phyloP scores from a whole-genome alignment of 148 eudicot genomes.

The Suaeda aralocaspica region DNA sequence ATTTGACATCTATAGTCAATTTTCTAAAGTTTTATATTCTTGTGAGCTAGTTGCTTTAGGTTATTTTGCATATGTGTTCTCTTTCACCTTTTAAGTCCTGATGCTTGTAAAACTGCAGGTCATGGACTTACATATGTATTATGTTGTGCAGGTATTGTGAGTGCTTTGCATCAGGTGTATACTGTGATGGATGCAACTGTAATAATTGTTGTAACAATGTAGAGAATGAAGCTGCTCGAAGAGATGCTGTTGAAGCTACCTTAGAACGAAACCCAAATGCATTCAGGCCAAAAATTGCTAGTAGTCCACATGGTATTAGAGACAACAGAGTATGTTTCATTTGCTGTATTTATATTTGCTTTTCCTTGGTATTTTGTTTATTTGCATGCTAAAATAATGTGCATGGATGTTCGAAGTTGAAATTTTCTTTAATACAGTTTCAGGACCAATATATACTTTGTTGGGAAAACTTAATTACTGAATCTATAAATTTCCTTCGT shows the following conservation, averaged over 20 bases:
- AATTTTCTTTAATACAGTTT: not conserved
- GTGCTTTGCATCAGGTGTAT: constrained; percentile 97
- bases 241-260: constrained; percentile 96
- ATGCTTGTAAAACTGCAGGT: not conserved
- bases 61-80: not conserved
- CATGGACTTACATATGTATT: constrained; percentile 6
- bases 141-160: constrained; percentile 80
- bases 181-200: constrained; percentile 99
- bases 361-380: not conserved
- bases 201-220: constrained; percentile 87
- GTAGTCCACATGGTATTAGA: constrained; percentile 83
- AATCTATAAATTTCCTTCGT: not conserved
- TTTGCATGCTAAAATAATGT: constrained; percentile 3
- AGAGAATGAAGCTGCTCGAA: constrained; percentile 85
- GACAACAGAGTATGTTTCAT: constrained; percentile 52
- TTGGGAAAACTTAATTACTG: not conserved
- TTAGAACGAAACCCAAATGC: constrained; percentile 99
- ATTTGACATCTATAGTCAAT: not conserved
- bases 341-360: constrained; percentile 8
- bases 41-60: not conserved
- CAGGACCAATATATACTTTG: not conserved
- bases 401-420: not conserved
- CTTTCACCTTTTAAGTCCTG: not conserved
- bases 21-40: not conserved
- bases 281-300: constrained; percentile 96